These are phyloP conservation scores for Agaricus subrufescens DNA, from an alignment of 768 basidiomycete genomes.

Conservation along the genomic window DNA sequence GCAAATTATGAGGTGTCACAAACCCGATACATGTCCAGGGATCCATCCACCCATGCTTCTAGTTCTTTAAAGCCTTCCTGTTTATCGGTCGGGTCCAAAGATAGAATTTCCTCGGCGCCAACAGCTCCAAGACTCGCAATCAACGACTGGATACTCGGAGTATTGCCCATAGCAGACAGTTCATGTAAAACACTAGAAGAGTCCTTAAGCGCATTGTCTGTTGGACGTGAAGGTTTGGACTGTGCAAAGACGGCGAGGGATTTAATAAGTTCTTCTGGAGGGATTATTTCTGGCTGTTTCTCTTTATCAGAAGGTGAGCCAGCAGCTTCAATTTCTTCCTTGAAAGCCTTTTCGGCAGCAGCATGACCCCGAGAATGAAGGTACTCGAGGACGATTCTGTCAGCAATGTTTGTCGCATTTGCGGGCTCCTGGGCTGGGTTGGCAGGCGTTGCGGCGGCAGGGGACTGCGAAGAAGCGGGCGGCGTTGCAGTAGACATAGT, in stretches of 20 bases:
- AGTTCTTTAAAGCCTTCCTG: slow-evolving; percentile 83
- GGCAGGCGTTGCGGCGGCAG: slow-evolving; percentile 42
- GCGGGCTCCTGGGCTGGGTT: slow-evolving; percentile 30
- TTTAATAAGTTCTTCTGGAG: slow-evolving; percentile 49
- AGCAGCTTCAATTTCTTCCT: slow-evolving; percentile 34
- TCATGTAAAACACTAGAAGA: slow-evolving; percentile 62
- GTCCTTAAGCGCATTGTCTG: slow-evolving; percentile 71
- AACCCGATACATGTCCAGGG: slow-evolving; percentile 88
- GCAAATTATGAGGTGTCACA: slow-evolving; percentile 18
- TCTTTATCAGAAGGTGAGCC: slow-evolving; percentile 39
- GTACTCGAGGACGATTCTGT: slow-evolving; percentile 44
- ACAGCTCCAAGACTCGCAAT: slow-evolving; percentile 75
- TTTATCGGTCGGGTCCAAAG: slow-evolving; percentile 78
- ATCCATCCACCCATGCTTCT: slow-evolving; percentile 87
- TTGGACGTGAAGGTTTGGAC: slow-evolving; percentile 52
- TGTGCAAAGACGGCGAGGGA: slow-evolving; percentile 63
- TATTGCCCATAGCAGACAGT: slow-evolving; percentile 63
- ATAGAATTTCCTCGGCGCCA: slow-evolving; percentile 78
- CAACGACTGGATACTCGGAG: slow-evolving; percentile 68
- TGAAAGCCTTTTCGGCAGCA: slow-evolving; percentile 44
- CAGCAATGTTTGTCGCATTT: slow-evolving; percentile 31
- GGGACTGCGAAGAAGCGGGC: slow-evolving; percentile 46
- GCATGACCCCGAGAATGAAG: slow-evolving; percentile 43
- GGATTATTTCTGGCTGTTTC: slow-evolving; percentile 37
- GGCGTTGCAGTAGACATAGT: slow-evolving; percentile 44